phyloP scores from a whole-genome alignment of 306 rosid species.

The Mimosa pudica region DNA sequence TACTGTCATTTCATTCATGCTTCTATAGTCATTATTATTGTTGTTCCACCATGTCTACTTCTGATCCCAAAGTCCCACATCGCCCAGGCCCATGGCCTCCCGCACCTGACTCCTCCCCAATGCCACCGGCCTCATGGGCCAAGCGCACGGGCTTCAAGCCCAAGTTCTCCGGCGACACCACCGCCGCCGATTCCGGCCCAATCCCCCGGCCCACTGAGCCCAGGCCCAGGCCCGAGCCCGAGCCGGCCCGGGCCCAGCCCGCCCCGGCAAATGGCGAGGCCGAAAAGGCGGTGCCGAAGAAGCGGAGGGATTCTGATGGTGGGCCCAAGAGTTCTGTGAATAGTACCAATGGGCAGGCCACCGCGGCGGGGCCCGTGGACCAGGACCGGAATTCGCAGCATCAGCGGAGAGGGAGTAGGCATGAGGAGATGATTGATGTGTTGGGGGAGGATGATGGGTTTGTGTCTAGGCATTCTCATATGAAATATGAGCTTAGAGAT shows the following conservation, averaged over 20 bases:
- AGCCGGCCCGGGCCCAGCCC: conserved; percentile 54
- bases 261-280: conserved; percentile 46
- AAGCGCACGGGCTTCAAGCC: conserved; percentile 88
- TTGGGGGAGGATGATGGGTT: conserved; percentile 70
- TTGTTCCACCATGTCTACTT: conserved; percentile 51
- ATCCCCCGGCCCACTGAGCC: conserved; percentile 47
- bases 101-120: conserved; percentile 50
- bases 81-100: conserved; percentile 95
- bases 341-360: conserved; percentile 51
- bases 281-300: conserved; percentile 52
- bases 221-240: conserved; percentile 55
- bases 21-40: conserved; percentile 8
- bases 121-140: conserved; percentile 96
- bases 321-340: conserved; percentile 47
- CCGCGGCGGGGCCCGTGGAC: conserved; percentile 38
- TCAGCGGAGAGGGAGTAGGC: conserved; percentile 50
- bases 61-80: conserved; percentile 65
- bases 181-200: conserved; percentile 68
- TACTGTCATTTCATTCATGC: conserved; percentile 44
- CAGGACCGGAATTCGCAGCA: conserved; percentile 46
- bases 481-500: conserved; percentile 92
- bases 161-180: conserved; percentile 92
- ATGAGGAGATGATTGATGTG: conserved; percentile 66
- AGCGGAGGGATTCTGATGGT: conserved; percentile 75
- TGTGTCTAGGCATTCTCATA: conserved; percentile 65